Base-by-base conservation (phyloP, 805 yeast genomes). In the Osmozyma mogii region DNA sequence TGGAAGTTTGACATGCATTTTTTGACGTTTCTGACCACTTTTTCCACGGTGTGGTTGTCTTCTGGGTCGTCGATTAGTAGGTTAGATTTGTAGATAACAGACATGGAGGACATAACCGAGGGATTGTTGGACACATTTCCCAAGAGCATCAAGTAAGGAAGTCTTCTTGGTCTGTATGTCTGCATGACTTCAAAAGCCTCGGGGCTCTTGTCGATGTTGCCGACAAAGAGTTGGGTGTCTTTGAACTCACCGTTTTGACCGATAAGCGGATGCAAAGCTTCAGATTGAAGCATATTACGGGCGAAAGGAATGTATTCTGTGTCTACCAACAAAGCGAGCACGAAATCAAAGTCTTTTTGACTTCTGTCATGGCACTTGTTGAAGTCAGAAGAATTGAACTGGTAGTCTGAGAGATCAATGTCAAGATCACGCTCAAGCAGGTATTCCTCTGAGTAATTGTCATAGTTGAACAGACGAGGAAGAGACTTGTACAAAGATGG, bases 141-240 rank as follows among this genome's bases (percentile, higher is more conserved):
- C 12, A 53, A 41, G 12, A 61, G 37, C 46, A 49, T 43, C 10
- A 72, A 54, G 35, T 65, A 60, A 0, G 70, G 70, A 2, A 50
- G 25, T 16, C 50, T 40, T 28, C 45, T 43, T 6, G 38, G 48
- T 27, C 38, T 44, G 44, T 63, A 62, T 4, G 52, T 41, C 12
- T 36, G 34, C 9, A 59, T 65, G 14, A 64, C 47, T 38, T 59
- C 67, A 38, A 47, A 56, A 1, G 60, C 54, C 32, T 64, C 69
- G 0, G 64, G 61, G 22, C 49, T 43, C 21, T 37, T 42, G 13
- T 50, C 54, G 9, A 55, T 50, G 37, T 62, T 58, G 25, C 46
- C 49, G 15, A 57, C 30, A 32, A 41, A 62, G 2, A 64, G 30
- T 8, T 39, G 37, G 4, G 55, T 45, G 8, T 56, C 61, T 31